phyloP scores from a whole-genome alignment of 176 grass and related monocot species.

The Puya raimondii region DNA sequence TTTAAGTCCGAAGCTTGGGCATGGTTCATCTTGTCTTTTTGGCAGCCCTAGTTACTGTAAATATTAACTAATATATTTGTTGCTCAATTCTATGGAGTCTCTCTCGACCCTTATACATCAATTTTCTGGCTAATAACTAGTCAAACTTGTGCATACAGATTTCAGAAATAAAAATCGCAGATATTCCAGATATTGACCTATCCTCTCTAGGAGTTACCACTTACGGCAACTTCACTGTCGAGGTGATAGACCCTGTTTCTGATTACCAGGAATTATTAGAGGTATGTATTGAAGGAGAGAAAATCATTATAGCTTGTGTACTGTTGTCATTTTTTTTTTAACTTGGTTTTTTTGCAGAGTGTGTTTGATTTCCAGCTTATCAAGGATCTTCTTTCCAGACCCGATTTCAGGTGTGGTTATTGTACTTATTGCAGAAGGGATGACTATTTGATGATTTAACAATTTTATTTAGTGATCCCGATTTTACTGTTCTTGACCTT shows the following conservation, averaged over 20 bases:
- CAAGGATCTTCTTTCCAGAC: slow-evolving; percentile 59
- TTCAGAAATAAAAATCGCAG: slow-evolving; percentile 74
- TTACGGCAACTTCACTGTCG: slow-evolving; percentile 58
- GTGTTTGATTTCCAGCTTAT: slow-evolving; percentile 97
- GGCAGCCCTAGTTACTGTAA: no score
- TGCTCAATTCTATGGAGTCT: no score
- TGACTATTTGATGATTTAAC: background rate
- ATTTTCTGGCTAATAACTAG: background rate
- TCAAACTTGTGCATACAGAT: slow-evolving; percentile 46
- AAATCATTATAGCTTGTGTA: background rate
- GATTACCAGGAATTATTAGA: slow-evolving; percentile 90
- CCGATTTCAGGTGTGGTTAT: slow-evolving; percentile 65
- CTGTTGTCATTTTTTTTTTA: slow-evolving; percentile 5
- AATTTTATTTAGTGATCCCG: background rate
- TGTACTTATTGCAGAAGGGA: background rate
- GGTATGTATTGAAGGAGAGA: slow-evolving; percentile 24
- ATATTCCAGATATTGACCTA: slow-evolving; percentile 72
- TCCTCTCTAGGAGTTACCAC: slow-evolving; percentile 48
- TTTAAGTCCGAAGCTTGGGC: no score
- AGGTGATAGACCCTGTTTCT: slow-evolving; percentile 83
- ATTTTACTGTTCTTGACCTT: no score
- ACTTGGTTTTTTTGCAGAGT: slow-evolving; percentile 30
- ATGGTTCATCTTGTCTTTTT: no score
- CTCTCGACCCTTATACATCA: no score
- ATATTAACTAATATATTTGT: no score